Base-by-base conservation (phyloP, 1,284 basidiomycete species). In the Ganoderma lingzhi region DNA sequence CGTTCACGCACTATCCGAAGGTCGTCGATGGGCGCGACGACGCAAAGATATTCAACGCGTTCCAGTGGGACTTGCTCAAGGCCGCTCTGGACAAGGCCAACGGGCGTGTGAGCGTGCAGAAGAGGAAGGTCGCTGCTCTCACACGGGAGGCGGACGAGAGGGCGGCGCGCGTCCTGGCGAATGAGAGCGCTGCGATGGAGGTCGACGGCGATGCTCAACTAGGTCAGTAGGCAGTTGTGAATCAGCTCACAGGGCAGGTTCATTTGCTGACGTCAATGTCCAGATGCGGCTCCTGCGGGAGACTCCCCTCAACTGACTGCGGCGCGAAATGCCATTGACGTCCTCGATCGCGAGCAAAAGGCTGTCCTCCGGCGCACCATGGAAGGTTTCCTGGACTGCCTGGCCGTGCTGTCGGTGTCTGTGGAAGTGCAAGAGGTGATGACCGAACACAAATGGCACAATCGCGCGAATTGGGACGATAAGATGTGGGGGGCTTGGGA, bases 91-190 rank as follows among this genome's bases (percentile, higher is more conserved):
- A 96, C 79, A 97, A 97, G 82, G 93, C 95, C 1, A 94, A 95
- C 76, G 95, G 95, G 12, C 85, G 96, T 44, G 94, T 97, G 19
- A 86, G 90, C 68, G 88, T 91, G 59, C 92, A 94, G 28, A 87
- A 90, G 77, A 84, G 89, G 70, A 92, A 92, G 77, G 88, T 97
- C 3, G 86, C 87, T 0, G 85, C 84, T 2, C 81, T 97, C 74
- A 88, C 92, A 78, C 94, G 94, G 80, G 95, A 96, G 76, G 95
- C 96, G 65, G 95, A 96, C 75, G 93, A 95, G 72, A 91, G 87
- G 30, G 86, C 89, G 30, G 95, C 93, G n/a, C 84, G 87, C 41
- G 90, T 85, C 60, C 93, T 89, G 74, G 94, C 92, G 32, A 85
- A 85, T 44, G 84, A 85, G 42, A 80, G 76, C 51, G 79, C 78